phyloP scores from a whole-genome alignment of 148 eudicot genomes.

The Spergularia bocconei region DNA sequence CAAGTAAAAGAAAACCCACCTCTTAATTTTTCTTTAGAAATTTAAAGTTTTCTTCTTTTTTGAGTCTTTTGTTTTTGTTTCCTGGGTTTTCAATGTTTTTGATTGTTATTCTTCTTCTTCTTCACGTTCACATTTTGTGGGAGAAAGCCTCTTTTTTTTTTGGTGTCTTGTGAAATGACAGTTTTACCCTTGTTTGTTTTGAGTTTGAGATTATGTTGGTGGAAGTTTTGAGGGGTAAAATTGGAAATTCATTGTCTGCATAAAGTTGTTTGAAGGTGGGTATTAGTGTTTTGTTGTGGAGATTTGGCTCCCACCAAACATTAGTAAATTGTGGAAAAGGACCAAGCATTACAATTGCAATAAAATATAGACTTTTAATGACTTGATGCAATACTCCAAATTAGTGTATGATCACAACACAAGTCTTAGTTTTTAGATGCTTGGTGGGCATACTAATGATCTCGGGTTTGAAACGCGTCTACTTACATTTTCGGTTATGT shows the following conservation, averaged over 20 bases:
- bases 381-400: no score
- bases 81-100: neutral
- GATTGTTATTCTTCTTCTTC: conserved; percentile 9
- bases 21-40: neutral
- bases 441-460: no score
- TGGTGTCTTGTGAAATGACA: conserved; percentile 26
- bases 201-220: no score
- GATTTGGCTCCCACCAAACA: conserved; percentile 14
- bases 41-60: neutral
- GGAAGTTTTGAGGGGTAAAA: neutral
- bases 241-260: neutral
- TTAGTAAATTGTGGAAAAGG: neutral
- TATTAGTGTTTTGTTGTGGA: neutral
- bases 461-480: no score
- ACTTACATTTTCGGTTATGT: no score
- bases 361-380: neutral
- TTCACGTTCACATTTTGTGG: conserved; percentile 30
- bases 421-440: no score
- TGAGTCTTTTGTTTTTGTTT: neutral
- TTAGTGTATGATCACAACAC: no score
- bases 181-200: neutral
- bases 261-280: neutral
- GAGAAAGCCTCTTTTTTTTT: conserved; percentile 31
- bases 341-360: neutral
- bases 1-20: conserved; percentile 6